A percentile compares a stretch with the other conserved stretches of the same genome.
Conservation (phyloP, 176 grass and related monocot species). For the Otatea glauca region DNA sequence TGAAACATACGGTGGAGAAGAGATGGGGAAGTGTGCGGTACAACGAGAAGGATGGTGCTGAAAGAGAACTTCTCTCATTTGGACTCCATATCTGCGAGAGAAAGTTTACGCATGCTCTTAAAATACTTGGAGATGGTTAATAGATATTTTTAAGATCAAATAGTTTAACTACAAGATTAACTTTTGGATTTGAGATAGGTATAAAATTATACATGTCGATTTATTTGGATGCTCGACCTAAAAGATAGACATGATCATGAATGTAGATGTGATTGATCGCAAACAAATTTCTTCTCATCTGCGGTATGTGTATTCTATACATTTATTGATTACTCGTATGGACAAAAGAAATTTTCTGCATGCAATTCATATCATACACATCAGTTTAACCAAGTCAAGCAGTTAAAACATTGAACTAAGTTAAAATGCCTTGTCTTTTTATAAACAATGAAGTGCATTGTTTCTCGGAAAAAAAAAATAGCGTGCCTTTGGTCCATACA, state of each 20-base stretch:
- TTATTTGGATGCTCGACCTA: conserved; percentile 36
- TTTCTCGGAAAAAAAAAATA: neutral
- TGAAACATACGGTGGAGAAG: neutral
- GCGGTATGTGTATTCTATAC: neutral
- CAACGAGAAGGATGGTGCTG: neutral
- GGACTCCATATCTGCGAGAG: conserved; percentile 40
- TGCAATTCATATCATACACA: too few relatives aligned
- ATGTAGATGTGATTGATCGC: too few relatives aligned
- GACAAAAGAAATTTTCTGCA: neutral
- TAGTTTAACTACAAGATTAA: neutral
- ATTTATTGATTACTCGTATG: neutral
- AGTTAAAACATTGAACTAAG: neutral
- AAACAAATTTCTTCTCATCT: too few relatives aligned
- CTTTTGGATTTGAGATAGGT: neutral
- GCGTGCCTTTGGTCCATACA: neutral
- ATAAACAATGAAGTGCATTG: neutral
- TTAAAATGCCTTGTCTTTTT: neutral
- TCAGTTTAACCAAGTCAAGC: neutral
- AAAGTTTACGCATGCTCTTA: conserved; percentile 37
- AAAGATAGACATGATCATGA: conserved; percentile 35
- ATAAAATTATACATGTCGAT: neutral
- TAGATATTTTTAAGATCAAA: neutral
- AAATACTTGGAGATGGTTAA: conserved; percentile 46
- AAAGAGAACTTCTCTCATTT: conserved; percentile 28
- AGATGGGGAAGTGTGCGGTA: neutral